Evolutionary conservation across 1,139 yeast genomes (phyloP).

Genomic region (Taphrina sp.): DNA sequence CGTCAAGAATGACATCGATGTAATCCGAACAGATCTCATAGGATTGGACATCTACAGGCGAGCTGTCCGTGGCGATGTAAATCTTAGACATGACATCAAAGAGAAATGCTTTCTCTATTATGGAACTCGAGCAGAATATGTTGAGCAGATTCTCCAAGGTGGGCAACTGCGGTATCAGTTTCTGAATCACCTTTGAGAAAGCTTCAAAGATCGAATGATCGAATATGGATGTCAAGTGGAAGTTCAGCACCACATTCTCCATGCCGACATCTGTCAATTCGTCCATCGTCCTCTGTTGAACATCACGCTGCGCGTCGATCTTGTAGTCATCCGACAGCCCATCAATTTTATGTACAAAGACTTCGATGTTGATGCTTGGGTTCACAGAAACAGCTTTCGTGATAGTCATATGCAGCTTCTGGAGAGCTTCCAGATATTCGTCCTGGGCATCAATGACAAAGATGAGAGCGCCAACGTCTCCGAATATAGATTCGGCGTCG

Average conservation of each 20-base stretch:
- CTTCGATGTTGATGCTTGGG: conserved; percentile 84
- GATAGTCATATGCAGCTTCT: conserved; percentile 82
- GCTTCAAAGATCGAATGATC: conserved; percentile 97
- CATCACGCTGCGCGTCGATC: conserved; percentile 86
- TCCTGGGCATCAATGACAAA: conserved; percentile 91
- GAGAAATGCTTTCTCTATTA: conserved; percentile 85
- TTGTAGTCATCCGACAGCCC: conserved; percentile 88
- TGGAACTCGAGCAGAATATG: conserved; percentile 73
- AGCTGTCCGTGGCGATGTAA: conserved; percentile 92
- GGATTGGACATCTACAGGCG: conserved; percentile 91
- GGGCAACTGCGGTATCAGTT: conserved; percentile 83
- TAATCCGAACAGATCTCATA: conserved; percentile 97
- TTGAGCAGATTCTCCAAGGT: conserved; percentile 85
- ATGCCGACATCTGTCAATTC: conserved; percentile 84
- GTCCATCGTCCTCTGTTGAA: conserved; percentile 93
- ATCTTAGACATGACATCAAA: conserved; percentile 93
- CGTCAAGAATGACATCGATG: conserved; percentile 87
- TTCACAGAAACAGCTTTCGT: conserved; percentile 84
- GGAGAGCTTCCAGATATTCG: conserved; percentile 86
- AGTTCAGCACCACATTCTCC: conserved; percentile 86
- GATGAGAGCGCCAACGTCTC: conserved; percentile 86
- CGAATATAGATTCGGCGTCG: conserved; percentile 73
- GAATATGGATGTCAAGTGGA: conserved; percentile 87
- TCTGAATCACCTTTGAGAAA: conserved; percentile 86
- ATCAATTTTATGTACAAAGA: conserved; percentile 89